Evolutionary conservation across 768 basidiomycete genomes (phyloP).

Genomic region (Filobasidium wieringae): DNA sequence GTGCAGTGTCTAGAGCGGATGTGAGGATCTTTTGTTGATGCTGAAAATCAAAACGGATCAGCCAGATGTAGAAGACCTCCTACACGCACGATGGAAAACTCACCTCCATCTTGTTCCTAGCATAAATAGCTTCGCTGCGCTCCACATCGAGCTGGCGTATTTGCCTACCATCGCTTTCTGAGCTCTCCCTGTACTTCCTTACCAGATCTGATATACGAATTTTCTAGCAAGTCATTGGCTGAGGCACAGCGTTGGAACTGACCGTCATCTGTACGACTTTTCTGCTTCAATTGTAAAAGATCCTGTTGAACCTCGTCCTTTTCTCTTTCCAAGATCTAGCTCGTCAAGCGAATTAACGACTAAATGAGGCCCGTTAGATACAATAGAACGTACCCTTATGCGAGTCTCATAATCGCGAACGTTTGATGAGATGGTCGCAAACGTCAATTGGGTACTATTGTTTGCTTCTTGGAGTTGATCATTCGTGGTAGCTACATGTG

Average conservation of each 20-base stretch:
- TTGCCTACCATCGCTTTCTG: slow-evolving; percentile 4
- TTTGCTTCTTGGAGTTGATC: slow-evolving; percentile 10
- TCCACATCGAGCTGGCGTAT: slow-evolving; percentile 14
- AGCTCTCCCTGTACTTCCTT: slow-evolving; percentile 4
- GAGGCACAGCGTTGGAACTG: background rate
- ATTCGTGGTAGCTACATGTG: background rate
- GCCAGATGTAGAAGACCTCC: background rate
- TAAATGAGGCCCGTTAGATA: background rate
- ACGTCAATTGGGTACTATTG: background rate
- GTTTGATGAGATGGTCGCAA: background rate
- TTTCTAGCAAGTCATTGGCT: background rate
- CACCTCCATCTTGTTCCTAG: slow-evolving; percentile 13
- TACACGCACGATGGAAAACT: background rate
- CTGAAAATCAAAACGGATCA: no score
- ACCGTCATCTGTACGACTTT: slow-evolving; percentile 13
- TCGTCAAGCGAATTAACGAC: background rate
- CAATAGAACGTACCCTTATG: background rate
- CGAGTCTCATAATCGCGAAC: slow-evolving; percentile 11
- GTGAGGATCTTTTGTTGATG: slow-evolving; percentile 12
- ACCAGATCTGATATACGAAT: background rate
- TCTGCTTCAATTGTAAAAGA: slow-evolving; percentile 3
- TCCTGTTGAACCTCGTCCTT: slow-evolving; percentile 7
- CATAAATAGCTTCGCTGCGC: slow-evolving; percentile 11
- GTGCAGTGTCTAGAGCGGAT: slow-evolving; percentile 6
- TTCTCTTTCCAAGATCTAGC: slow-evolving; percentile 7